Base-by-base conservation (phyloP, 169 alveolate species). In the Plasmodium vivax region DNA sequence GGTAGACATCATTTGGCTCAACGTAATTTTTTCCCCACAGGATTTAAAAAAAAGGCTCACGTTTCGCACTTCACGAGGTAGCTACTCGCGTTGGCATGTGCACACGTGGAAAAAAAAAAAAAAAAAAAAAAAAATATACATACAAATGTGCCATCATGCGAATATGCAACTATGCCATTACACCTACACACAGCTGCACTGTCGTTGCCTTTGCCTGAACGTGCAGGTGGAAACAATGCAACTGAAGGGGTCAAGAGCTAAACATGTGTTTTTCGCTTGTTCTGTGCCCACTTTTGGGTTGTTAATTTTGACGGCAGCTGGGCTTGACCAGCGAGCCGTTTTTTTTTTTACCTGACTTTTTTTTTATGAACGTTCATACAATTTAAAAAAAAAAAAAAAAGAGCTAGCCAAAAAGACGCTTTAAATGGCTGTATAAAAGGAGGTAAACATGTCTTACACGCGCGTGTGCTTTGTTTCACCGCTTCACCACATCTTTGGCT, bases 71-170 rank as follows among this genome's bases (percentile, higher is more conserved):
- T 82, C 72, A 82, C 6, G 43, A 54, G 38, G 36, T 41, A 58
- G 90, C 90, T 82, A 56, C 90, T 6, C 43, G 41, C 36, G 71
- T 27, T 62, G 75, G 75, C 75, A 62, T 62, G 75, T 62, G 36
- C 75, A 14, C 16, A 62, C 36, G 36, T n/a, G 71, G 62, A 30
- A 54, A 82, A 82, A 79, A 79, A 23, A 38, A 79, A 79, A 79
- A 79, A 16, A 41, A 45, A n/a, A n/a, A n/a, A n/a, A n/a, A n/a
- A n/a, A n/a, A n/a, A n/a, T n/a, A n/a, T n/a, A n/a, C n/a, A n/a
- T 51, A n/a, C 72, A 81, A 10, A 47, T 43, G 54, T 43, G 16
- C 16, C 16, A 43, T 43, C 58, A 9, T 47, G 12, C 58, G 12
- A 47, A 47, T 47, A 19, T 47, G 58, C 58, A 9, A 47, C 12